A percentile compares a stretch with the other conserved stretches of the same genome.
These are phyloP conservation scores for Aegilops bicornis DNA, from an alignment of 176 grass and related monocot genomes.

Conservation along the genomic window DNA sequence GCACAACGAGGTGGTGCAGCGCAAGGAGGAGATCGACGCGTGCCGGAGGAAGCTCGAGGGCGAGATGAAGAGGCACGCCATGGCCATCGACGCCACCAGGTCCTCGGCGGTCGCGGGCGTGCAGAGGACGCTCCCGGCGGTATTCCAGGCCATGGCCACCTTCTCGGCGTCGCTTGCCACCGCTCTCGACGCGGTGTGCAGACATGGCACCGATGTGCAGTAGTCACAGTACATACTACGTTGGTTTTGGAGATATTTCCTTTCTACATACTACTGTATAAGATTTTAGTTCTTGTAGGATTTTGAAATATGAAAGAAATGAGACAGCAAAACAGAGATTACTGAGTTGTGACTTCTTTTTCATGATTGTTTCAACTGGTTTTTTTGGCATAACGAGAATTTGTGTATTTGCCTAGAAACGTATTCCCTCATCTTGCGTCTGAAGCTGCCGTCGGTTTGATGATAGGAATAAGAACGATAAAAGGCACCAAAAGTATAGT, in stretches of 20 bases:
- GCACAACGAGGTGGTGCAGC: constrained; percentile 38
- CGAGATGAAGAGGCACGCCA: constrained; percentile 67
- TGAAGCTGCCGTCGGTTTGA: not conserved
- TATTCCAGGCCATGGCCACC: constrained; percentile 66
- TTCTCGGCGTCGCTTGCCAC: constrained; percentile 51
- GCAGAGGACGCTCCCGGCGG: constrained; percentile 60
- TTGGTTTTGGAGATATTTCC: too few species aligned
- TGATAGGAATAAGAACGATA: not conserved
- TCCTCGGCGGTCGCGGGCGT: constrained; percentile 50
- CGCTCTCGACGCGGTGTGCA: constrained; percentile 43
- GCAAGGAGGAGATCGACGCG: constrained; percentile 45
- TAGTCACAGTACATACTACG: not conserved
- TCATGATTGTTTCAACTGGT: not conserved
- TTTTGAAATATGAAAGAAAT: not conserved
- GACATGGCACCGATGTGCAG: not conserved
- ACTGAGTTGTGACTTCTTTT: not conserved
- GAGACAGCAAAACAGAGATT: not conserved
- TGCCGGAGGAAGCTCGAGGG: constrained; percentile 58
- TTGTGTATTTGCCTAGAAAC: not conserved
- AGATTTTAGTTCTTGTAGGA: not conserved
- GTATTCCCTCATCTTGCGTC: not conserved
- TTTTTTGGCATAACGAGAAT: not conserved
- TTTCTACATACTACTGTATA: too few species aligned
- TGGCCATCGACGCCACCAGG: constrained; percentile 65
- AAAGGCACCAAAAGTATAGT: not conserved